Evolutionary conservation across 306 rosid genomes (phyloP).

Genomic region (Adenanthera pavonina): DNA sequence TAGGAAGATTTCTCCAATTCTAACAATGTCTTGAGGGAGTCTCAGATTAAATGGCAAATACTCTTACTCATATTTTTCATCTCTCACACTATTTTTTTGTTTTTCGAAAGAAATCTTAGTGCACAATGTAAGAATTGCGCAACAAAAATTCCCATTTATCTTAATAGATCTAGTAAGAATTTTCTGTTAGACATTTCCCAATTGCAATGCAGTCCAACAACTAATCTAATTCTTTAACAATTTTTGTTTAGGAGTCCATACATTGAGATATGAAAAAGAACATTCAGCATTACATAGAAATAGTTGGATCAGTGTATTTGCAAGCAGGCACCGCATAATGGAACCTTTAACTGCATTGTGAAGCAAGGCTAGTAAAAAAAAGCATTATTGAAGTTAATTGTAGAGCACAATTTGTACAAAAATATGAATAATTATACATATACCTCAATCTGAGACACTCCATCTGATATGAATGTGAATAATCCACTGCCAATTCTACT

Average conservation of each 20-base stretch:
- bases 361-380: not conserved
- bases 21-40: not conserved
- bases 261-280: not conserved
- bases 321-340: not conserved
- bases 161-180: not conserved
- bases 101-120: not conserved
- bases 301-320: not conserved
- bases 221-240: not conserved
- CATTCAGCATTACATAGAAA: not conserved
- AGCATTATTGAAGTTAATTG: constrained; percentile 4
- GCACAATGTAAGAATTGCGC: not conserved
- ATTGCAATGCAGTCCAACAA: not conserved
- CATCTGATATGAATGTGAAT: constrained; percentile 38
- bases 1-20: not conserved
- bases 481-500: constrained; percentile 32
- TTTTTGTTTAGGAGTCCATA: not conserved
- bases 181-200: not conserved
- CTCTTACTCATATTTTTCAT: not conserved
- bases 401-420: constrained; percentile 41
- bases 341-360: not conserved
- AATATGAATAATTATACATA: constrained; percentile 25
- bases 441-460: constrained; percentile 34
- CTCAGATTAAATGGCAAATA: not conserved
- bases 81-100: not conserved
- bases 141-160: not conserved